Base-by-base conservation (phyloP, 2,329 filamentous ascomycete species). In the Ophiostoma australiae region DNA sequence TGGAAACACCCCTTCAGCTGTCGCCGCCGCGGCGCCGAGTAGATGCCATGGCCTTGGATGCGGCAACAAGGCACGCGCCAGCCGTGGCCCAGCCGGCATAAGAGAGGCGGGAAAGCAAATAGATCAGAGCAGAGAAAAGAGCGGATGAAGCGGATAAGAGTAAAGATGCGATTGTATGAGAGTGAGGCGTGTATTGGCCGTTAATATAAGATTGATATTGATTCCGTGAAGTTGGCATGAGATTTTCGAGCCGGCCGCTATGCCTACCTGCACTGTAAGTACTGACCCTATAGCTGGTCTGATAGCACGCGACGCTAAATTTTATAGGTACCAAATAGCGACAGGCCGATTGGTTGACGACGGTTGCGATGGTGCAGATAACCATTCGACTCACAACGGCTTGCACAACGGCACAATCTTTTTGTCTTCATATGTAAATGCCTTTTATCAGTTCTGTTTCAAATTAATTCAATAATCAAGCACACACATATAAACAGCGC, bases 11-110 rank as follows among this genome's bases (percentile, higher is more conserved):
- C 6, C 15, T 33, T 63, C 27, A 33, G 27, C 5, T 61, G 52
- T 55, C 23, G 48, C 31, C 31, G 65, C 23, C 27, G 68, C 13
- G 27, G 27, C 44, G 20, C 55, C 35, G 58, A 33, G 41, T 13
- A 20, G 52, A 31, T 31, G 65, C 31, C 65, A 69, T 37, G 33
- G 48, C 48, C 37, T 35, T 17, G 58, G 65, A 31, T 48, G 52
- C 15, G 55, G 68, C 55, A 66, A 35, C 66, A 72, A 20, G 63
- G 39, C 65, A 15, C 69, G 69, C 65, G 65, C 68, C 55, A 71
- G 37, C 55, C 70, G 52, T 55, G 66, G 70, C 68, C 68, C 63
- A 37, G 58, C 41, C 31, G 72, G 70, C 72, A 72, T 71, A 13
- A 52, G 20, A 37, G 61, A 2, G n/a, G 23, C 20, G 37, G 17